Evolutionary conservation across 1,284 basidiomycete genomes (phyloP).

Genomic region (Tilletia caries): DNA sequence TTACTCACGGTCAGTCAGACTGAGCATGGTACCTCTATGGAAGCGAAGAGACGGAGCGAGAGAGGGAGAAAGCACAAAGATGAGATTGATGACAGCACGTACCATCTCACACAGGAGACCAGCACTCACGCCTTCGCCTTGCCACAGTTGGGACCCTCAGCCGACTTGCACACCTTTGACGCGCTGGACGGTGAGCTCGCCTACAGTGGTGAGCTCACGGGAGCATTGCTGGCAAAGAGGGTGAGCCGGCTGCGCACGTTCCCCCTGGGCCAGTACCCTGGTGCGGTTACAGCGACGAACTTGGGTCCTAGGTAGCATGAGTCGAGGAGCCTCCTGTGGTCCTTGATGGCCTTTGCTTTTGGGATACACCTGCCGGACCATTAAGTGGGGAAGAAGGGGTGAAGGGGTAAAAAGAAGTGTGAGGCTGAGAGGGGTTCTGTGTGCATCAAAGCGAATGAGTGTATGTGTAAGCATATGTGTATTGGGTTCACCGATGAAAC

Average conservation of each 20-base stretch:
- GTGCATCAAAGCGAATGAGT: background rate
- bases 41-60: too few relatives aligned
- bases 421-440: background rate
- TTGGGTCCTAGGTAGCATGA: conserved; percentile 86
- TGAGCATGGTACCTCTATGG: conserved; percentile 74
- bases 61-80: too few relatives aligned
- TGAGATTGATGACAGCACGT: too few relatives aligned
- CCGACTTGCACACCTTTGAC: conserved; percentile 63
- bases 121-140: conserved; percentile 73
- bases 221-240: conserved; percentile 86
- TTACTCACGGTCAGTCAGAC: too few relatives aligned
- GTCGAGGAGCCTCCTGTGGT: conserved; percentile 79
- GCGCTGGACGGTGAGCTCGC: conserved; percentile 75
- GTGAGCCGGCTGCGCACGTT: conserved; percentile 87
- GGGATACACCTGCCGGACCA: conserved; percentile 54
- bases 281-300: conserved; percentile 69
- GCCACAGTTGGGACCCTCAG: conserved; percentile 62
- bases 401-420: background rate
- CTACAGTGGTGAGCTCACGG: conserved; percentile 80
- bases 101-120: background rate
- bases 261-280: conserved; percentile 63
- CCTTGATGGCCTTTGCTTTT: conserved; percentile 60
- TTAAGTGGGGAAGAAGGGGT: background rate
- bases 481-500: background rate
- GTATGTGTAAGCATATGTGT: background rate